Evolutionary conservation across 345 rosid genomes (phyloP).

Genomic region (Ceriops tagal): DNA sequence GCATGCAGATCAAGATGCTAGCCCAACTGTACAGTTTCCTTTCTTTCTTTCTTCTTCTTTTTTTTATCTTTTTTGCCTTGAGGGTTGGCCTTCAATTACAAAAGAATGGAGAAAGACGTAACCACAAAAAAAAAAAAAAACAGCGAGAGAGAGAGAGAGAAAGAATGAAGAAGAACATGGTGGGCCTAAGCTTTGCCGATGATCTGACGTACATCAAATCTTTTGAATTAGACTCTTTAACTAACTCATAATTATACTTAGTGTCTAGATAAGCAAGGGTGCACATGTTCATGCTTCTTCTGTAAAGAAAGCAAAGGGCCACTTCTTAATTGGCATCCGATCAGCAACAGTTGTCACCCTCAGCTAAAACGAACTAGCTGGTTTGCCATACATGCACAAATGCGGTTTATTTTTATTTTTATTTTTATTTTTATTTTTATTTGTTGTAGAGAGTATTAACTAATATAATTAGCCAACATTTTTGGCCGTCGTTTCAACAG

Average conservation of each 20-base stretch:
- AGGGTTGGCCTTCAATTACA: not conserved
- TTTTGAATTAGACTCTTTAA: constrained; percentile 39
- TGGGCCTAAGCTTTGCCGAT: constrained; percentile 32
- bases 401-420: too few species aligned
- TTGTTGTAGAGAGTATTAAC: too few species aligned
- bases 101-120: not conserved
- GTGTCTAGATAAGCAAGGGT: constrained; percentile 21
- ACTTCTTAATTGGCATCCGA: constrained; percentile 23
- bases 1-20: not conserved
- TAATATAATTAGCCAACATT: too few species aligned
- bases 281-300: constrained; percentile 20
- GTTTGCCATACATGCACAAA: too few species aligned
- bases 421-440: too few species aligned
- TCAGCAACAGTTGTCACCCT: constrained; percentile 14
- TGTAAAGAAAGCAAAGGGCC: not conserved
- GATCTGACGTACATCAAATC: constrained; percentile 23
- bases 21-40: not conserved
- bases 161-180: constrained; percentile 31
- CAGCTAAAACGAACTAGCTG: not conserved
- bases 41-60: too few species aligned
- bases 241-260: constrained; percentile 45
- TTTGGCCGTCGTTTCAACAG: too few species aligned
- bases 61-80: not conserved
- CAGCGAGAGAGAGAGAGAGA: not conserved
- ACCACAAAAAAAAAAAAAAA: not conserved